Percentiles rank a stretch among this genome's conserved stretches.
These are phyloP conservation scores for Wickerhamiella bombiphila DNA, from an alignment of 805 yeast species.

Conservation along the genomic window DNA sequence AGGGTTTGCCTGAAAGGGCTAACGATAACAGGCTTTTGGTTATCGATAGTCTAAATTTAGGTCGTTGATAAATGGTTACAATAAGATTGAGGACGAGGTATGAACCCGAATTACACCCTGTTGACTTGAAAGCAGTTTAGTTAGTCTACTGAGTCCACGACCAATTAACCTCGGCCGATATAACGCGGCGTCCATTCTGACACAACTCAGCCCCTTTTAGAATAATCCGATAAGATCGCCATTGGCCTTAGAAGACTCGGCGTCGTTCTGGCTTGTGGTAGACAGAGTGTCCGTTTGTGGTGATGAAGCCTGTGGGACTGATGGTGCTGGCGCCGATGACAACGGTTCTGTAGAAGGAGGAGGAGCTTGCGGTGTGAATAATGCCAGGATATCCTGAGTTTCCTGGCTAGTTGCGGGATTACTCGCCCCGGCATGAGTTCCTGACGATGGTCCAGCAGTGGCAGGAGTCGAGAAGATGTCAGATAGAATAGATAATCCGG, in stretches of 20 bases:
- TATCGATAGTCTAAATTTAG: no score
- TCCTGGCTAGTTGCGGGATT: constrained; percentile 5
- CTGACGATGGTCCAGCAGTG: constrained; percentile 9
- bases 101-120: no score
- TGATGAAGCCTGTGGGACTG: not conserved
- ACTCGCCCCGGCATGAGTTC: not conserved
- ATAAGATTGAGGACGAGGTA: no score
- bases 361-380: constrained; percentile 24
- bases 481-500: constrained; percentile 15
- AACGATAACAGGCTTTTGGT: no score
- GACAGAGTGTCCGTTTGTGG: not conserved
- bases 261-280: not conserved
- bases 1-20: no score
- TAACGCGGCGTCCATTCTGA: no score
- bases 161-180: no score
- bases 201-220: not conserved
- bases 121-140: no score
- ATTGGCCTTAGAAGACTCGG: no score
- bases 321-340: no score
- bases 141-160: no score
- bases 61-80: no score
- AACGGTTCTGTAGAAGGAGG: constrained; percentile 5
- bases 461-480: constrained; percentile 17
- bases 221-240: not conserved
- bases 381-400: constrained; percentile 33